Evolutionary conservation across 352 stramenopile species (phyloP).

Genomic region (Globisporangium iwayamae): DNA sequence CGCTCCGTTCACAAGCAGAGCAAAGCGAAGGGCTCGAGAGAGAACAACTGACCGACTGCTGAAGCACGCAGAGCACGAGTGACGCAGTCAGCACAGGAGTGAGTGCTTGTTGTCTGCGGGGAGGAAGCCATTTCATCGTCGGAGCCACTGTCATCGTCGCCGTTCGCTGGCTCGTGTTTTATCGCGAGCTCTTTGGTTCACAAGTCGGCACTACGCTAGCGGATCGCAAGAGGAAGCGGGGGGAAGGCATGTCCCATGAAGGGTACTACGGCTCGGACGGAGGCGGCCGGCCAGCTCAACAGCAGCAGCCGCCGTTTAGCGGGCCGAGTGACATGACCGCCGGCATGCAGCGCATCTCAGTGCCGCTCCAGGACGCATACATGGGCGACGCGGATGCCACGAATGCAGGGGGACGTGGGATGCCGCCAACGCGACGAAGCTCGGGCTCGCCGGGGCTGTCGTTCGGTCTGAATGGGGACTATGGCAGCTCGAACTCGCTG

Average conservation of each 20-base stretch:
- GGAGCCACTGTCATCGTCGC: neutral
- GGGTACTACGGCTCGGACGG: conserved; percentile 50
- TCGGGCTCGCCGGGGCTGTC: conserved; percentile 14
- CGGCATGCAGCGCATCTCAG: conserved; percentile 22
- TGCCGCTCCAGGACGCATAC: conserved; percentile 34
- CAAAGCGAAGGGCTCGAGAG: neutral
- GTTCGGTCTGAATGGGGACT: conserved; percentile 31
- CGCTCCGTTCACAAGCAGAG: neutral
- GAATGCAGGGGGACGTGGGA: conserved; percentile 5
- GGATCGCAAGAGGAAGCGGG: conserved; percentile 57
- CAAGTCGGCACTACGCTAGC: conserved; percentile 24
- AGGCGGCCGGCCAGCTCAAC: conserved; percentile 21
- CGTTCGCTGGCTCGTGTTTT: conserved; percentile 6
- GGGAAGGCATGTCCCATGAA: conserved; percentile 61
- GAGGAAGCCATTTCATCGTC: neutral
- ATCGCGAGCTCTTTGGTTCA: neutral
- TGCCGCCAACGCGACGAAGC: conserved; percentile 1
- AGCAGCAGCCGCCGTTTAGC: conserved; percentile 13
- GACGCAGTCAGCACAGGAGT: neutral
- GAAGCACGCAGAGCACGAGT: neutral
- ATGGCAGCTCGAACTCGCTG: conserved; percentile 19
- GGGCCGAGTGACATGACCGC: neutral
- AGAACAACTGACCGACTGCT: neutral
- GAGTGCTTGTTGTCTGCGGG: neutral
- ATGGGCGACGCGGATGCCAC: conserved; percentile 26